Base-by-base conservation (phyloP, 164 flowering plant species). In the Nymphaea colorata region DNA sequence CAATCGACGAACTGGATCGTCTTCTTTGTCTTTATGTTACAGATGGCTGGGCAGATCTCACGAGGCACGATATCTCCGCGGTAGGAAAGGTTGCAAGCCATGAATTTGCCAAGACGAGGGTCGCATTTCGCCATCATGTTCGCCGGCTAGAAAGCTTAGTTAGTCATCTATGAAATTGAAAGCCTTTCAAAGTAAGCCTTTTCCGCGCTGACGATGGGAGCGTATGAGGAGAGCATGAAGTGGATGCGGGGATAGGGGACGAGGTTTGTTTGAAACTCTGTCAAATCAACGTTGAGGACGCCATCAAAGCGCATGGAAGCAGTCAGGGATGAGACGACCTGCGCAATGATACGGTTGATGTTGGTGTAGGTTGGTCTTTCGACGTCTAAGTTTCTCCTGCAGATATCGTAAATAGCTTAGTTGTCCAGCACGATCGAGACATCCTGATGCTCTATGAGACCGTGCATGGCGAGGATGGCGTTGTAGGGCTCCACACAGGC, bases 211-310 rank as follows among this genome's bases (percentile, higher is more conserved):
- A 79, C 77, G 5, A 82, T 82, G 41, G 86, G 86, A 15, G 84
- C 86, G 72, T 81, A 82, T 10, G 86, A 82, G 6, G 84, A 81
- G 64, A 82, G 84, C 84, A 82, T 82, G 81, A 82, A 82, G 62
- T 82, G 86, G 71, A 82, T 81, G 16, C 82, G 78, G 3, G 86
- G 86, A 70, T 82, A 82, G 3, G 86, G 84, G 18, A 81, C 86
- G 72, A 82, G 70, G 62, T 82, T 82, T 17, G 86, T 82, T 59
- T 82, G 85, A 69, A 82, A 82, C 69, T 82, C 85, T 42, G 81
- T 82, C 4, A 82, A 70, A 72, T 82, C 85, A 44, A 80, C 84
- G 66, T 80, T 82, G 59, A 82, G 63, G 59, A 82, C 83, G 15
- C 84, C 85, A 68, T 82, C 85, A 66, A 80, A 82, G n/a, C 82